phyloP scores from a whole-genome alignment of 1,284 basidiomycete species.

The Lignosus rhinocerotis region DNA sequence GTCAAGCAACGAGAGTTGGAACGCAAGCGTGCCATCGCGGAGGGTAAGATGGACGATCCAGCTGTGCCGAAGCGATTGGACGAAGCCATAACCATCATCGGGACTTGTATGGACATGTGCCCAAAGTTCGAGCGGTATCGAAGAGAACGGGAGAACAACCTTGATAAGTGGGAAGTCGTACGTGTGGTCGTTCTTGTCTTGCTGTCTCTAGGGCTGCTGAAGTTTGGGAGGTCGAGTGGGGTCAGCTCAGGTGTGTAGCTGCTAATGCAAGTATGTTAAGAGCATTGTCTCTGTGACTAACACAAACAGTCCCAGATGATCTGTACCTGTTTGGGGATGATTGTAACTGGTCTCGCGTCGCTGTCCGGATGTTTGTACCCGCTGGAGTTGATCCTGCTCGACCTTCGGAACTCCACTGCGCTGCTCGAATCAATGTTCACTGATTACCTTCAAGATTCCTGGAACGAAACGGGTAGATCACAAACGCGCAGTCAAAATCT shows the following conservation, averaged over 20 bases:
- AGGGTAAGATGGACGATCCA: slow-evolving; percentile 88
- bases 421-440: slow-evolving; percentile 17
- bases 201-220: slow-evolving; percentile 18
- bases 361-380: background rate
- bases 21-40: slow-evolving; percentile 75
- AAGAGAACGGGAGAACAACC: slow-evolving; percentile 87
- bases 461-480: slow-evolving; percentile 84
- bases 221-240: slow-evolving; percentile 18
- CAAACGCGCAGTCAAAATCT: slow-evolving; percentile 88
- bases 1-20: slow-evolving; percentile 76
- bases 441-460: slow-evolving; percentile 56
- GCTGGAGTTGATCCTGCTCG: slow-evolving; percentile 4
- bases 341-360: background rate
- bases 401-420: slow-evolving; percentile 6
- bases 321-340: slow-evolving; percentile 21
- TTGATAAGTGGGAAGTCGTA: slow-evolving; percentile 87
- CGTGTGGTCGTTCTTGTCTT: slow-evolving; percentile 32
- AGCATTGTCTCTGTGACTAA: background rate
- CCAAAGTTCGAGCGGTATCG: slow-evolving; percentile 91
- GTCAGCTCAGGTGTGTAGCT: slow-evolving; percentile 16
- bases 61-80: slow-evolving; percentile 75
- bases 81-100: slow-evolving; percentile 87
- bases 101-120: slow-evolving; percentile 94
- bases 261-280: background rate
- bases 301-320: background rate